Conservation (phyloP, 441 rosid species). For the Adansonia madagascariensis region DNA sequence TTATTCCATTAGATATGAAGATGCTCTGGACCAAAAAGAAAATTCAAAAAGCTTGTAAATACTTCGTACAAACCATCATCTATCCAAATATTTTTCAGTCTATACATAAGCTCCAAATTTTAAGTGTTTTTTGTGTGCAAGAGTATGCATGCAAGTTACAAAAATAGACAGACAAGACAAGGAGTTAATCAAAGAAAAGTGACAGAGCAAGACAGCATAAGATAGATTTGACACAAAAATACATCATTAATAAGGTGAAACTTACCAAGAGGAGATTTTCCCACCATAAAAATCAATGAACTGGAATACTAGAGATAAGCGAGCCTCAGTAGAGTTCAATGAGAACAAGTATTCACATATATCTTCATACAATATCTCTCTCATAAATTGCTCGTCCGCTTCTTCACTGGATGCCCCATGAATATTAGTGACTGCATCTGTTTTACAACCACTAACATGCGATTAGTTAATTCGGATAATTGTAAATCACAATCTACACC, state of each 20-base stretch:
- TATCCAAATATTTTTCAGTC: constrained; percentile 9
- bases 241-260: background rate
- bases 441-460: constrained; percentile 24
- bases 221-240: constrained; percentile 11
- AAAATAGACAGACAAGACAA: constrained; percentile 19
- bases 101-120: background rate
- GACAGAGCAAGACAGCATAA: constrained; percentile 1
- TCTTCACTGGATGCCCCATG: constrained; percentile 53
- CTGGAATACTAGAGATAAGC: constrained; percentile 69
- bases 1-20: background rate
- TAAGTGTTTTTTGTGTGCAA: constrained; percentile 7
- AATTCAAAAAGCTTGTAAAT: background rate
- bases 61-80: background rate
- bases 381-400: constrained; percentile 66
- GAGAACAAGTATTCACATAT: constrained; percentile 77
- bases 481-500: background rate
- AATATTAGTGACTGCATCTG: constrained; percentile 42
- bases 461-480: background rate
- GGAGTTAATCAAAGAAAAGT: background rate
- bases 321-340: constrained; percentile 69
- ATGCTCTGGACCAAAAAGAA: background rate
- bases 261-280: constrained; percentile 64
- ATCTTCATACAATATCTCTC: constrained; percentile 83
- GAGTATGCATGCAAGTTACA: background rate
- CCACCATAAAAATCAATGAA: constrained; percentile 89